Evolutionary conservation across 345 rosid genomes (phyloP), one percentile per base, ranked within the genome.

Genomic region (Microcos paniculata): DNA sequence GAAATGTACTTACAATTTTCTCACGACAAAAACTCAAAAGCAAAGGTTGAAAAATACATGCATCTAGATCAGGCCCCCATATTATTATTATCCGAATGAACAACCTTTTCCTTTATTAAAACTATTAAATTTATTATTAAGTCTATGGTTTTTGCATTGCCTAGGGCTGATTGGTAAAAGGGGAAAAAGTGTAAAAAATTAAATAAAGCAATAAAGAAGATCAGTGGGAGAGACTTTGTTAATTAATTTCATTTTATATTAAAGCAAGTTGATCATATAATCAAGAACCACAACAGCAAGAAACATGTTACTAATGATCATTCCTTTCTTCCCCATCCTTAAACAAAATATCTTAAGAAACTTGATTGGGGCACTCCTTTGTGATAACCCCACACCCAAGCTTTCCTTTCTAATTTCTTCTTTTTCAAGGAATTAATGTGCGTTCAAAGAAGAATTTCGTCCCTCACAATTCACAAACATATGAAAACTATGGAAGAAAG

Each of bases 191-290:
- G 18, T n/a, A 40, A 64, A 7, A 62, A 35, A 48, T 3, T 33
- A 66, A 63, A 72, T 21, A 80, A 70, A 24, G 70, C 23, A 62
- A 72, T 31, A n/a, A 80, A 63, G 43, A 23, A 28, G n/a, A 76
- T 35, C 40, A 35, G 66, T 62, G 46, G 62, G 46, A 49, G 15
- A 80, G 81, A 73, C 85, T 80, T 78, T 79, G 52, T 64, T 45
- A 62, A 26, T 46, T 46, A 10, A 28, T 71, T 53, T 13, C 48
- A 64, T 55, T 78, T 72, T 78, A 67, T 68, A 28, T 69, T 71
- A 77, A 76, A 83, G 79, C 83, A 85, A 85, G 56, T 81, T 83
- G 84, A 75, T n/a, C n/a, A n/a, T 72, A 64, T 64, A 64, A 62
- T 58, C 56, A 74, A 80, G 42, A 28, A 23, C 80, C 72, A 72